Percentiles rank a stretch among this genome's conserved stretches.
Conservation (phyloP, 306 rosid genomes). For the Lotus japonicus region DNA sequence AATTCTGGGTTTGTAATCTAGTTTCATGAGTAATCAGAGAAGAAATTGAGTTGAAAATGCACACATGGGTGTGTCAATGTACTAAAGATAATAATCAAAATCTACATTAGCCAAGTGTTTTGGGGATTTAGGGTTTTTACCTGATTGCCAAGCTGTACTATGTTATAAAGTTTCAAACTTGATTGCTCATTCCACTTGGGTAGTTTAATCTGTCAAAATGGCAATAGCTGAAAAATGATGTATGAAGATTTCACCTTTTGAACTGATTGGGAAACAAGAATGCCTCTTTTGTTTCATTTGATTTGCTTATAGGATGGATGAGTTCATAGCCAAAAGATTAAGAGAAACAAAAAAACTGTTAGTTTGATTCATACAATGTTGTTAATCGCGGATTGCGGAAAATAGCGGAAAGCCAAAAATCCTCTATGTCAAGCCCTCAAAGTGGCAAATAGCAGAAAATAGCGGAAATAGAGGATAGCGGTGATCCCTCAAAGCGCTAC, state of each 20-base stretch:
- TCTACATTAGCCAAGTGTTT: too few relatives aligned
- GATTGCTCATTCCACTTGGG: not conserved
- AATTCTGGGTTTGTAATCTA: not conserved
- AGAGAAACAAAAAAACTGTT: too few relatives aligned
- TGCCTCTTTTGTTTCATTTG: too few relatives aligned
- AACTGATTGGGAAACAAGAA: not conserved
- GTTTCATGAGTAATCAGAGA: not conserved
- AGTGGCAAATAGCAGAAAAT: too few relatives aligned
- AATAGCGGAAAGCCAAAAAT: too few relatives aligned
- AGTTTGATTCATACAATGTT: too few relatives aligned
- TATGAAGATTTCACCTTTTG: not conserved
- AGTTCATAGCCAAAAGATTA: not conserved
- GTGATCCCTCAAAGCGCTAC: too few relatives aligned
- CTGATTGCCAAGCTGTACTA: not conserved
- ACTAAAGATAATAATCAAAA: not conserved
- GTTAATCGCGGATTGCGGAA: too few relatives aligned
- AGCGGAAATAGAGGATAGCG: too few relatives aligned
- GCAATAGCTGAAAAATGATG: not conserved
- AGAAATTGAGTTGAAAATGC: too few relatives aligned
- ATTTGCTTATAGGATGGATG: not conserved
- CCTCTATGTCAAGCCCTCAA: too few relatives aligned
- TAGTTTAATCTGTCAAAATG: not conserved
- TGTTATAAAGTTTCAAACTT: not conserved
- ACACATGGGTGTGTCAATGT: conserved; percentile 1
- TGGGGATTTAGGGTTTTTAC: too few relatives aligned